Evolutionary conservation across 306 rosid genomes (phyloP), one percentile per base, ranked within the genome.

Genomic region (Casuarina glauca): DNA sequence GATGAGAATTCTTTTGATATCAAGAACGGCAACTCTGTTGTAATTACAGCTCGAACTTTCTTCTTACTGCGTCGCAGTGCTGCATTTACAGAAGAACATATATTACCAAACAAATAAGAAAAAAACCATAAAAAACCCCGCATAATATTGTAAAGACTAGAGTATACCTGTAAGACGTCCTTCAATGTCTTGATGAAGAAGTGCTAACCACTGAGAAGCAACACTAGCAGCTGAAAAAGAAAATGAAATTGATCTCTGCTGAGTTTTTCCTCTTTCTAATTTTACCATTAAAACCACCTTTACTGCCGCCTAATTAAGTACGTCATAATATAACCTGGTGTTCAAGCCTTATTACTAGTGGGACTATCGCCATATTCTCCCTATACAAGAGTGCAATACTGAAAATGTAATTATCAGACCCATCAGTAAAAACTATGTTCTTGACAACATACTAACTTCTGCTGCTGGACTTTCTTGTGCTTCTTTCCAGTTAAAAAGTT

Each of bases 141-240:
- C 38, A 11, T 75, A 74, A 55, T 74, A 39, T 36, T 70, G 43
- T 50, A 2, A 44, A 16, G 57, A 69, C 79, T 61, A 76, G 52
- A 75, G 76, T 44, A 36, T 78, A 93, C 99, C 94, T 5, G 87
- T 80, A 83, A 96, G 98, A 64, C 99, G 98, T 54, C 98, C 97
- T 86, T 89, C 88, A 76, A 90, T 82, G 75, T 96, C 99, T 83
- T 88, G 98, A 70, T 83, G 88, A 70, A 90, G 85, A 79, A 96
- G 97, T 74, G 90, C 98, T 91, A 96, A 82, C 99, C 99, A 93
- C 60, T 89, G 96, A 69, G 98, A 96, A 82, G 99, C 99, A 84
- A 93, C 89, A 0, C 93, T 86, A 66, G 99, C 99, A 85, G 99
- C 99, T 95, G 96, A 69, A 84, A 83, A 82, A 82, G 80, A 87